Percentiles rank a stretch among this genome's conserved stretches.
phyloP scores from a whole-genome alignment of 2,329 filamentous ascomycete genomes.

The Diaporthe longicolla region DNA sequence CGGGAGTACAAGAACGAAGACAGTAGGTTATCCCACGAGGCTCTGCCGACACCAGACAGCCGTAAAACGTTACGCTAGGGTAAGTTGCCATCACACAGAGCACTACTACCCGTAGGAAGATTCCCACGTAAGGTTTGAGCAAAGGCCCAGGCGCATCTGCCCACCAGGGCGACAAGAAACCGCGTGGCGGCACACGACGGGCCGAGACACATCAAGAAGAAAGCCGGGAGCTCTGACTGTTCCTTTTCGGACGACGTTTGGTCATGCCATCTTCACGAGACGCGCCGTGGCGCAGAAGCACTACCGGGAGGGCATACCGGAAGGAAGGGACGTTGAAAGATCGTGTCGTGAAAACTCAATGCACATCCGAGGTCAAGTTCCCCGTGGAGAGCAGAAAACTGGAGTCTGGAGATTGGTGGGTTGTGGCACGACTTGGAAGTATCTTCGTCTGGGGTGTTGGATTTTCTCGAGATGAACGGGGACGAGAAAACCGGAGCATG shows the following conservation, averaged over 20 bases:
- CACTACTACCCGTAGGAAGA: background rate
- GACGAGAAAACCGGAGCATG: conserved; percentile 17
- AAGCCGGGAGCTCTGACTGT: background rate
- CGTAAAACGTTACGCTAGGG: background rate
- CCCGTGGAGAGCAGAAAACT: conserved; percentile 37
- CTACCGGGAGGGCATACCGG: background rate
- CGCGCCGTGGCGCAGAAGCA: conserved; percentile 5
- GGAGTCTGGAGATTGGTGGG: conserved; percentile 40
- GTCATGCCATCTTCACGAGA: conserved; percentile 27
- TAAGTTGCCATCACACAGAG: background rate
- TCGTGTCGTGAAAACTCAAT: background rate
- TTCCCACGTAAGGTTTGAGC: background rate
- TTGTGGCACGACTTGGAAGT: conserved; percentile 10
- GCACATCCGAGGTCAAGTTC: conserved; percentile 15
- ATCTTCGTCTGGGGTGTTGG: conserved; percentile 1
- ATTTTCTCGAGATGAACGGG: conserved; percentile 5
- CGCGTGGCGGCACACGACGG: conserved; percentile 9
- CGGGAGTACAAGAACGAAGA: background rate
- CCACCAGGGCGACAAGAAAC: conserved; percentile 21
- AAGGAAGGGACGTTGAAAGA: background rate
- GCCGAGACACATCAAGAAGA: background rate
- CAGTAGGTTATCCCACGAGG: background rate
- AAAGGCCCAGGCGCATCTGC: background rate
- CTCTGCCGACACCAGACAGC: too few species aligned
- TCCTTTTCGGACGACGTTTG: background rate